Evolutionary conservation across 345 rosid genomes (phyloP).

Genomic region (Salix udensis): DNA sequence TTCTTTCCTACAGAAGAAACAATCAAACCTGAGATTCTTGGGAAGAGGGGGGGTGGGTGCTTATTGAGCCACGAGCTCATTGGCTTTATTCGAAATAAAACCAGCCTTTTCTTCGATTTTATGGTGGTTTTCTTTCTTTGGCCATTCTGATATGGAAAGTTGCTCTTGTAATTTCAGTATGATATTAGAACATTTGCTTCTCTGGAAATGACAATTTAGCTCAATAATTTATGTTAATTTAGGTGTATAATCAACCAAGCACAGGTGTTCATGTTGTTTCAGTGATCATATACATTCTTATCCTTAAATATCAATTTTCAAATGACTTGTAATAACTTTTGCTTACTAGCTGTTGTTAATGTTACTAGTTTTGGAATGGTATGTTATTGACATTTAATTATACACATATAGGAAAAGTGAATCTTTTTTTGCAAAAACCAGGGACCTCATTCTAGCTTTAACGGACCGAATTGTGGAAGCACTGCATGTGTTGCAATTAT

Average conservation of each 20-base stretch:
- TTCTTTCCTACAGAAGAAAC: neutral
- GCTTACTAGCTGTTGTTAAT: neutral
- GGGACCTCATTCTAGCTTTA: constrained; percentile 94
- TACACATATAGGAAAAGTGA: neutral
- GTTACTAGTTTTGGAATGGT: neutral
- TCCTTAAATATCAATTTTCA: neutral
- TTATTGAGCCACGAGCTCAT: neutral
- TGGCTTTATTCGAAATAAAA: neutral
- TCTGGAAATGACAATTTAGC: neutral
- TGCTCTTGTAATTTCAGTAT: neutral
- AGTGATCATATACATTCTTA: neutral
- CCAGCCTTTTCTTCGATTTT: neutral
- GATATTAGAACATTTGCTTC: neutral
- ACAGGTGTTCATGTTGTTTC: neutral
- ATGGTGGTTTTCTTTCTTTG: neutral
- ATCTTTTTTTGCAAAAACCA: constrained; percentile 17
- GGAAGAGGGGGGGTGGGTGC: neutral
- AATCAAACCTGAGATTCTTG: neutral
- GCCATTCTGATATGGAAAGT: neutral
- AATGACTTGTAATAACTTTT: neutral
- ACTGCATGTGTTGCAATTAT: constrained; percentile 84
- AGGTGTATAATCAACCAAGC: neutral
- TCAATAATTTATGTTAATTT: neutral
- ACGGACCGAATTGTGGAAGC: constrained; percentile 83
- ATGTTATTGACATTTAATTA: neutral